These are phyloP conservation scores for Lentinus brumalis DNA, from an alignment of 768 basidiomycete species.

Conservation along the genomic window DNA sequence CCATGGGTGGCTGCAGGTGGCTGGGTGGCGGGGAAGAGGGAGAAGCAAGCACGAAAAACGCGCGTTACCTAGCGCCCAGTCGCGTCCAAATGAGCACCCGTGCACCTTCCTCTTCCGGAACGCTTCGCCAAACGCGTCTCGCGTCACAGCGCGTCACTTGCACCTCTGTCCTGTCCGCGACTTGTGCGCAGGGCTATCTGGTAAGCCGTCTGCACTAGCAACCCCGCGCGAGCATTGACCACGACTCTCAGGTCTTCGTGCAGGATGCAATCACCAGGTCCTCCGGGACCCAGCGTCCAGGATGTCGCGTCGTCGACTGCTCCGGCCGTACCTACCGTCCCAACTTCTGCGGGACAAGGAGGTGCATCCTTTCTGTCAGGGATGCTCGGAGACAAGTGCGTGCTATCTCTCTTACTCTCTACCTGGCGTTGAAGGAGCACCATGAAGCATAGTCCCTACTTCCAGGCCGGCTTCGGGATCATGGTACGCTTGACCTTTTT, in stretches of 20 bases:
- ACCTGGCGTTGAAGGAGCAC: conserved; percentile 9
- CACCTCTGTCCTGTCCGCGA: too few relatives aligned
- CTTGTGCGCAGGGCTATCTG: background rate
- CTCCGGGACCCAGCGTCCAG: background rate
- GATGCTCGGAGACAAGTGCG: conserved; percentile 31
- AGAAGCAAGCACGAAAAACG: conserved; percentile 7
- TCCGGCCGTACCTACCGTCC: background rate
- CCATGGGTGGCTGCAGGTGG: conserved; percentile 32
- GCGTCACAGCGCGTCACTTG: background rate
- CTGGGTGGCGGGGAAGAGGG: background rate
- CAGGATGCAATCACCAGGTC: background rate
- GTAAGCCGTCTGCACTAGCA: background rate
- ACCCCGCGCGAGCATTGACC: background rate
- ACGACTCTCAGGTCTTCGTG: background rate
- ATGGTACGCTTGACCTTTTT: conserved; percentile 60
- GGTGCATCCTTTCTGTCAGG: conserved; percentile 19
- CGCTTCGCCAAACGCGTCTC: conserved; percentile 3
- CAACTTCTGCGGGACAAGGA: background rate
- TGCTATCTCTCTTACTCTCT: background rate
- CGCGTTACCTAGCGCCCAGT: conserved; percentile 11
- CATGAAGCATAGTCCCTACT: conserved; percentile 75
- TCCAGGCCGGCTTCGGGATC: conserved; percentile 96
- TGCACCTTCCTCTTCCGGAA: conserved; percentile 1
- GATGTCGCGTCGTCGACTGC: background rate
- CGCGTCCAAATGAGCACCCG: conserved; percentile 15